Conservation (phyloP, 495 filamentous ascomycete species). For the Neurospora africana region DNA sequence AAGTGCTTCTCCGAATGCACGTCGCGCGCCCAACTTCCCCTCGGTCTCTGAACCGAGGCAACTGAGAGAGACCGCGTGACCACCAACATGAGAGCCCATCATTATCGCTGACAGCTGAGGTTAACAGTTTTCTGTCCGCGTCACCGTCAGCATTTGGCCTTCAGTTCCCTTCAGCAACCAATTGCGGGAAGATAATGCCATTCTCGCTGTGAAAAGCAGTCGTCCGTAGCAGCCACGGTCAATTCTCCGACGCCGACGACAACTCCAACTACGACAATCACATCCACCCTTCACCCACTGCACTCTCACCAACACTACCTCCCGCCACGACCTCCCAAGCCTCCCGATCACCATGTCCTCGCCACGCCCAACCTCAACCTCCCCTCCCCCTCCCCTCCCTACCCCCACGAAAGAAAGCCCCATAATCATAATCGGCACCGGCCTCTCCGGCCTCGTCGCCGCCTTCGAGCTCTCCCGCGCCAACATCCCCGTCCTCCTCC, state of each 20-base stretch:
- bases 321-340: neutral
- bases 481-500: constrained; percentile 27
- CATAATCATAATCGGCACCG: constrained; percentile 41
- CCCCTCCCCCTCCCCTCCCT: neutral
- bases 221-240: neutral
- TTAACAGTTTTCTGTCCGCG: neutral
- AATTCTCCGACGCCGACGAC: neutral
- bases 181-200: neutral
- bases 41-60: neutral
- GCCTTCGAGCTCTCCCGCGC: constrained; percentile 38
- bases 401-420: constrained; percentile 11
- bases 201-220: neutral
- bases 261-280: neutral
- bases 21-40: neutral
- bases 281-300: neutral
- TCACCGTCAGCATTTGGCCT: neutral
- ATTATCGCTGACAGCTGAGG: neutral
- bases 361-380: neutral
- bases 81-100: neutral
- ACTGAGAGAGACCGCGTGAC: neutral
- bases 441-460: constrained; percentile 42
- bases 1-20: neutral
- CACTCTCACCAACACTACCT: neutral
- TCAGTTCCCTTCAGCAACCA: neutral
- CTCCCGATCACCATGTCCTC: neutral